phyloP scores from a whole-genome alignment of 495 filamentous ascomycete genomes.

The Neurospora sp. region DNA sequence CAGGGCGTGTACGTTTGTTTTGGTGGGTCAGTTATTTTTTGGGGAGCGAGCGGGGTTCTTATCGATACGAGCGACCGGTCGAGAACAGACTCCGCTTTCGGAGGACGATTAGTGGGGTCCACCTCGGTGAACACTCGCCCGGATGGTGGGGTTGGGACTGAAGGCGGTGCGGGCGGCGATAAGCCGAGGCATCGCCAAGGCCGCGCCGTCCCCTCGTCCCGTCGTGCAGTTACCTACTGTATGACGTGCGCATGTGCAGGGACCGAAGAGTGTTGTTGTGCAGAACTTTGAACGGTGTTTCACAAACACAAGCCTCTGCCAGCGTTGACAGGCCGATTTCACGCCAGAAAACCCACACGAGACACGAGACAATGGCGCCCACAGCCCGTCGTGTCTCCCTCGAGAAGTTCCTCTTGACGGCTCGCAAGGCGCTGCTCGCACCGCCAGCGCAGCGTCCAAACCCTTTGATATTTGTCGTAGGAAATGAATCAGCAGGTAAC shows the following conservation, averaged over 20 bases:
- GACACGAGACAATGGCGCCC: neutral
- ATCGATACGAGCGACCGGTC: neutral
- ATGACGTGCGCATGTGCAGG: neutral
- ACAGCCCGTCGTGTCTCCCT: conserved; percentile 13
- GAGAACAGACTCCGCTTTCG: neutral
- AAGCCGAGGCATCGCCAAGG: neutral
- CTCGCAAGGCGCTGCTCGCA: conserved; percentile 28
- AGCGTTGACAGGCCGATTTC: neutral
- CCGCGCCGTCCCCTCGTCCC: neutral
- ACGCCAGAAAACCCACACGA: neutral
- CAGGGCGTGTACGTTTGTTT: no score
- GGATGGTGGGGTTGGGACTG: neutral
- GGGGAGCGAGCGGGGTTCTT: no score
- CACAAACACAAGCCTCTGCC: neutral
- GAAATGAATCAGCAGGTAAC: conserved; percentile 65
- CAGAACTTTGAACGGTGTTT: neutral
- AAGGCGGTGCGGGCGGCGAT: neutral
- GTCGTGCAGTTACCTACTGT: neutral
- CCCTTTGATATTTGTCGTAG: conserved; percentile 54
- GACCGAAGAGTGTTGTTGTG: neutral
- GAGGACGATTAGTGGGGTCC: neutral
- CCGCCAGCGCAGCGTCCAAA: conserved; percentile 22
- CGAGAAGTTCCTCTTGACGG: conserved; percentile 29
- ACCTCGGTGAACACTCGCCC: neutral
- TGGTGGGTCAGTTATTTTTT: no score